Evolutionary conservation across 257 asterid species (phyloP), one percentile per base, ranked within the genome.

Genomic region (Nicotiana benthamiana): DNA sequence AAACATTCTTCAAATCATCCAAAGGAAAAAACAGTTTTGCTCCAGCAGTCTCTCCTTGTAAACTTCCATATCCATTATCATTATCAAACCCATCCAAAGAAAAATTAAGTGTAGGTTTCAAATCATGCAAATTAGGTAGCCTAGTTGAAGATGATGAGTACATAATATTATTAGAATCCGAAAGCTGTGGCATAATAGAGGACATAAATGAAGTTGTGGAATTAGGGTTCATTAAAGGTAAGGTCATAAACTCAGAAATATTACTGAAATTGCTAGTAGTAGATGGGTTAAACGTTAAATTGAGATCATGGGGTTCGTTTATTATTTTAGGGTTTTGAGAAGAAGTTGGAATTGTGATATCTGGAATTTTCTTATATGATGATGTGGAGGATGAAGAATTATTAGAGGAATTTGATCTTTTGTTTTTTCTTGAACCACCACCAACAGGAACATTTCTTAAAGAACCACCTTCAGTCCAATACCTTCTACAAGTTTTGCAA

Each of bases 381-480:
- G 90, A 84, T 84, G 90, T 62, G 90, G 86, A 30, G 89, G 87
- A 32, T 53, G 68, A 34, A 57, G 26, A 80, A 86, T 89, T 79
- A 83, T 86, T 43, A 11, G 85, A 24, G 1, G 81, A 52, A 9
- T 3, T 60, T 1, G 94, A 83, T 86, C 92, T 85, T 48, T 85
- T 91, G 87, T 91, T 89, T 62, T 94, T 94, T 7, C 98, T 84
- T 0, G 97, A 92, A 34, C 97, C 98, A 2, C 98, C 98, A 6
- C 98, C 98, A 9, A 94, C 98, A 0, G 98, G 98, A 24, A 94
- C 98, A 81, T 83, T 94, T 13, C 98, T 83, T 8, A 94, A 61
- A 2, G 97, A 86, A 0, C 98, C 98, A 0, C 98, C 98, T 36
- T 88, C 91, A 9, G 98, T 94, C 98, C 98, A 94, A 54, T 94